Evolutionary conservation across 2,329 filamentous ascomycete species (phyloP), one percentile per base, ranked within the genome.

Genomic region (Hypoxylon sp.): DNA sequence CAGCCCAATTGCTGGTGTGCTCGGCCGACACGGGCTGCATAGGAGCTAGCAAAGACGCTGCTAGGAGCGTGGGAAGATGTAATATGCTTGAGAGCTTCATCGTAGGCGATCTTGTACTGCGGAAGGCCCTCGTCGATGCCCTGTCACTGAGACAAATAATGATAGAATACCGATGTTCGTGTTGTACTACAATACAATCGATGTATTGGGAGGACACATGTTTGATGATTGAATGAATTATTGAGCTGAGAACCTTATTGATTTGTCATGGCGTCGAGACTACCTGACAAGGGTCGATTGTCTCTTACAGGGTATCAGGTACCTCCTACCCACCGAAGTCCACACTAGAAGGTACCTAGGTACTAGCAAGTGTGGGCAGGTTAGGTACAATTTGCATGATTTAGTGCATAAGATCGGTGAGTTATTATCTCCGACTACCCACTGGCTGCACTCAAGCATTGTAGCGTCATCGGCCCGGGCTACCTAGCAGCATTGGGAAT

Each of bases 1-100:
- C 96, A 8, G 96, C 96, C 96, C 96, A 99, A 82, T 99, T 99
- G 79, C 93, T 98, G 15, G 96, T 99, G 82, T 99, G 96, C 75
- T 95, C 91, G 72, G 89, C 88, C 29, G 79, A 79, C 54, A 85
- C 82, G 65, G 84, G 81, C 21, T 80, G 73, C 15, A 77, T 61
- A 24, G 84, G 79, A 61, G 82, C 78, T 51, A 89, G 77, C 62
- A 88, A 75, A 64, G 83, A 75, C 44, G 84, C 80, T 50, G 81
- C 83, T 75, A 87, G 76, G 60, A 88, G 79, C 72, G 83, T 82
- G 42, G 84, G 82, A 52, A 87, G 78, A 58, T 79, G 79, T 52
- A 82, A 77, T 67, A 85, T 73, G 61, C 72, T 78, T 17, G 80
- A 80, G 46, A 86, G 77, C 80, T 86, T 87, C 87, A 90, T 90